Percentiles rank a stretch among this genome's conserved stretches.
These are phyloP conservation scores for Castanopsis chinensis DNA, from an alignment of 306 rosid genomes.

Conservation along the genomic window DNA sequence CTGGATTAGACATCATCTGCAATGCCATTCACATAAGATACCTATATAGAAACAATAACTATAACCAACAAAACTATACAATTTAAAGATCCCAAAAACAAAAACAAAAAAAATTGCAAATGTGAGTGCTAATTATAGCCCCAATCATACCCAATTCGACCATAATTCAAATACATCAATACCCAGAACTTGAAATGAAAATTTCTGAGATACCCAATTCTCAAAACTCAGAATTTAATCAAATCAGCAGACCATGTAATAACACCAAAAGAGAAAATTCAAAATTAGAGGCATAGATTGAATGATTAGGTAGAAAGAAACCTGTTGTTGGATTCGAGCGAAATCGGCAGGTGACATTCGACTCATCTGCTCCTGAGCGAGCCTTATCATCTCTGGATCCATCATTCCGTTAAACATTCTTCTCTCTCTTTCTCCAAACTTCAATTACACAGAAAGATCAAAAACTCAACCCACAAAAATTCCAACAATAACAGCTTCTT, in stretches of 20 bases:
- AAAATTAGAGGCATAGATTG: background rate
- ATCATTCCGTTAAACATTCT: constrained; percentile 61
- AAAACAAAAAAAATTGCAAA: background rate
- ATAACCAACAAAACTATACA: background rate
- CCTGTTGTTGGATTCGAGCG: constrained; percentile 95
- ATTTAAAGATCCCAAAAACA: background rate
- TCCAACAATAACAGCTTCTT: too few species aligned
- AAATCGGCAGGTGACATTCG: constrained; percentile 94
- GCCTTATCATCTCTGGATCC: constrained; percentile 88
- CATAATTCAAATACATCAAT: background rate
- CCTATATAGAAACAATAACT: constrained; percentile 5
- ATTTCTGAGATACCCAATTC: background rate
- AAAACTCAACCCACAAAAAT: background rate
- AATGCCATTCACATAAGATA: constrained; percentile 15
- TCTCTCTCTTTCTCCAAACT: background rate
- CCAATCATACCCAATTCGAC: background rate
- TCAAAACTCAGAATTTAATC: background rate
- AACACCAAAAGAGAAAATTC: background rate
- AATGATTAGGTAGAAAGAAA: background rate
- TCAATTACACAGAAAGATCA: background rate
- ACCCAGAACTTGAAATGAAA: background rate
- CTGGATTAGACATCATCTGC: constrained; percentile 97
- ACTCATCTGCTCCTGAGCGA: constrained; percentile 97
- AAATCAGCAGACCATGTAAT: background rate
- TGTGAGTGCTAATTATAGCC: background rate